Conservation (phyloP, 1,139 yeast genomes). For the Taphrina deformans region DNA sequence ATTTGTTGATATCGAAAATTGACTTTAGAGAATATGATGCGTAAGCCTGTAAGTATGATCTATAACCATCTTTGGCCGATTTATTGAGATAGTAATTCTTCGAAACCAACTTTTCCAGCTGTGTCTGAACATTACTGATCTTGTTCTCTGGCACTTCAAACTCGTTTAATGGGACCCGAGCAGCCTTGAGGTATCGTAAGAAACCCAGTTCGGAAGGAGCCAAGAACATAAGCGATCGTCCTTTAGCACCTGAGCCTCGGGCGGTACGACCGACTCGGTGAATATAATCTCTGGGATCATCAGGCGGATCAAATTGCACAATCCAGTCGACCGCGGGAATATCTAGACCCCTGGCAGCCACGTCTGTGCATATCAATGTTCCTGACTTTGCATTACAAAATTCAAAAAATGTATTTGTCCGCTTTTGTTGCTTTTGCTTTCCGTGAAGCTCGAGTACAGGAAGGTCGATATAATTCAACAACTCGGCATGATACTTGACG, state of each 20-base stretch:
- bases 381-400: constrained; percentile 97
- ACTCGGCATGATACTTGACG: constrained; percentile 92
- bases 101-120: constrained; percentile 83
- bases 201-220: constrained; percentile 94
- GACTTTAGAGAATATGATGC: constrained; percentile 95
- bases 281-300: constrained; percentile 97
- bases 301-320: constrained; percentile 96
- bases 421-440: constrained; percentile 95
- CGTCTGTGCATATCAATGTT: constrained; percentile 89
- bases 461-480: constrained; percentile 88
- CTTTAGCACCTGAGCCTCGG: constrained; percentile 87
- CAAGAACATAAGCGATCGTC: constrained; percentile 90
- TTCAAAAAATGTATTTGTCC: constrained; percentile 96
- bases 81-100: constrained; percentile 93
- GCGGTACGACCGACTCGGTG: constrained; percentile 99
- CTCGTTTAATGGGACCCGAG: constrained; percentile 95
- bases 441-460: constrained; percentile 97
- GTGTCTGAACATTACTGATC: constrained; percentile 93
- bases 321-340: constrained; percentile 98
- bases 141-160: constrained; percentile 92
- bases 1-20: constrained; percentile 91
- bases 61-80: constrained; percentile 95
- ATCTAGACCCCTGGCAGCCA: constrained; percentile 97
- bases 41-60: constrained; percentile 94
- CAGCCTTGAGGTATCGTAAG: constrained; percentile 88